Evolutionary conservation across 129 eudicot species (phyloP).

Genomic region (Ambrosia artemisiifolia): DNA sequence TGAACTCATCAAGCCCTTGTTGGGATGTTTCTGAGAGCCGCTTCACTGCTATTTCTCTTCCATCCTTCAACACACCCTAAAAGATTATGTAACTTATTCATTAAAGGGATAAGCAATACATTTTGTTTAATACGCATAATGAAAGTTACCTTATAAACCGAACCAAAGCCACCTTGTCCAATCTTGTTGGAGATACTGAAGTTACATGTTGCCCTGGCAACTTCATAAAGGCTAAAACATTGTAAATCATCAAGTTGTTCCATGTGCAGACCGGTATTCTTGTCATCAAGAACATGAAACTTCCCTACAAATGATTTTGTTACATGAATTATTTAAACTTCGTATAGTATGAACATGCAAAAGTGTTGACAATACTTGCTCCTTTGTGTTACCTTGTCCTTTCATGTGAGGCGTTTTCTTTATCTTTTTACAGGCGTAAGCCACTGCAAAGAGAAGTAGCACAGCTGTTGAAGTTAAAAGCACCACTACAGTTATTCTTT

Average conservation of each 20-base stretch:
- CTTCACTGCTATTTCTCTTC: constrained; percentile 16
- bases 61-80: constrained; percentile 21
- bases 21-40: constrained; percentile 13
- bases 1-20: constrained; percentile 25
- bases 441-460: background rate
- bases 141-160: constrained; percentile 20
- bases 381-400: background rate
- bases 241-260: constrained; percentile 6
- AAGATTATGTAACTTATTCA: background rate
- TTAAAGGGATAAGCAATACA: background rate
- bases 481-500: background rate
- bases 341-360: background rate
- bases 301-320: background rate
- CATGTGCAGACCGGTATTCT: background rate
- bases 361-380: background rate
- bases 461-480: background rate
- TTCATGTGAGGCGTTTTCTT: background rate
- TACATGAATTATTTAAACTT: background rate
- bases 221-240: background rate
- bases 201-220: constrained; percentile 9
- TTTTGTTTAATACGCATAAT: background rate
- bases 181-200: constrained; percentile 11
- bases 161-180: constrained; percentile 29
- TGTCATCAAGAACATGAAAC: background rate
- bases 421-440: background rate